These are phyloP conservation scores for Podila epigama DNA, from an alignment of 192 early-diverging fungal genomes.

Conservation along the genomic window DNA sequence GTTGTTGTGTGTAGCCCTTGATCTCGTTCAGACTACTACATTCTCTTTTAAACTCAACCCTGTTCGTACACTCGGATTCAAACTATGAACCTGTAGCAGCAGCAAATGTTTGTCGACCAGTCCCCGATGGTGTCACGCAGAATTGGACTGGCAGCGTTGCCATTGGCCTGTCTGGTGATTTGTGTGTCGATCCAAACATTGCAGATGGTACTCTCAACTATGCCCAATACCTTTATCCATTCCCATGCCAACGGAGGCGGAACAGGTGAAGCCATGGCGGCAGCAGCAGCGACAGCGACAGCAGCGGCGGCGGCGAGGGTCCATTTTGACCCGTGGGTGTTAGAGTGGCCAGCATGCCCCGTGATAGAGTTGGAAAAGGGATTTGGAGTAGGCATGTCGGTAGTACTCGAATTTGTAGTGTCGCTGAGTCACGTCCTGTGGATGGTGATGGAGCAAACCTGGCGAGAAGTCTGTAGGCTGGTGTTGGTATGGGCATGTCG, in stretches of 20 bases:
- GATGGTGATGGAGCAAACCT: constrained; percentile 3
- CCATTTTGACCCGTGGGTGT: constrained; percentile 21
- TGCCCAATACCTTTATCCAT: no score
- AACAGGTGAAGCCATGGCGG: neutral
- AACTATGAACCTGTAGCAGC: no score
- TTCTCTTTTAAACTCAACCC: no score
- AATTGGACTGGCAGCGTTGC: constrained; percentile 84
- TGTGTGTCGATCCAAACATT: constrained; percentile 60
- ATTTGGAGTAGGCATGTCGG: constrained; percentile 12
- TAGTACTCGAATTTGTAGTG: constrained; percentile 17
- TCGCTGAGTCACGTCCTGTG: constrained; percentile 24
- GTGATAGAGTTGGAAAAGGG: constrained; percentile 28
- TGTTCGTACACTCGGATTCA: no score
- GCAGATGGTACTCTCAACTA: constrained; percentile 18
- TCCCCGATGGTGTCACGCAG: constrained; percentile 79
- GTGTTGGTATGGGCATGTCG: constrained; percentile 5
- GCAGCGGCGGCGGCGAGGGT: constrained; percentile 16
- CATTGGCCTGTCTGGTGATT: constrained; percentile 77
- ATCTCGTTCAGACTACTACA: neutral
- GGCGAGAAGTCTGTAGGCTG: neutral
- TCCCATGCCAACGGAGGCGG: no score
- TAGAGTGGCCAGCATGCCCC: constrained; percentile 11
- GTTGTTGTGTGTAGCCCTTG: neutral
- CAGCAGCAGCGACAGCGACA: constrained; percentile 22
- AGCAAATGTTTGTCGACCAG: constrained; percentile 69